These are phyloP conservation scores for Aspergillus heteromorphus DNA, from an alignment of 495 filamentous ascomycete genomes.

Conservation along the genomic window DNA sequence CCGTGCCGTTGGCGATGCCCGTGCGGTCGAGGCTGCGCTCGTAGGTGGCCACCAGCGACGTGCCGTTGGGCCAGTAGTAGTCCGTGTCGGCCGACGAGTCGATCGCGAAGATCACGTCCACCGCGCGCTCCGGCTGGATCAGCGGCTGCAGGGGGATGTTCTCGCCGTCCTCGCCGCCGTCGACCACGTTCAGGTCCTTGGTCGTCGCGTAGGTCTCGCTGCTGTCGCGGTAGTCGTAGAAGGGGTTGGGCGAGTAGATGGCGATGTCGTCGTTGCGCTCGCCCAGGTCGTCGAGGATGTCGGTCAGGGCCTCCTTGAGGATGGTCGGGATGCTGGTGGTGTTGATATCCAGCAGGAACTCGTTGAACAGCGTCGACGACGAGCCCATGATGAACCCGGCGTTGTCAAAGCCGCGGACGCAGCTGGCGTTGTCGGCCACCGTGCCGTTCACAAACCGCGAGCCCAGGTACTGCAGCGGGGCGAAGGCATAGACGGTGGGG, in stretches of 20 bases:
- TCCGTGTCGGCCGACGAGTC: conserved; percentile 77
- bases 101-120: conserved; percentile 88
- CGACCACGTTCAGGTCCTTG: conserved; percentile 64
- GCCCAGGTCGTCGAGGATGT: conserved; percentile 49
- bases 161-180: conserved; percentile 80
- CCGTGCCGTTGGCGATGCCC: conserved; percentile 70
- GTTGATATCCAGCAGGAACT: conserved; percentile 55
- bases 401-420: conserved; percentile 81
- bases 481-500: conserved; percentile 75
- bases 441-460: conserved; percentile 67
- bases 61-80: conserved; percentile 77
- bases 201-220: conserved; percentile 52
- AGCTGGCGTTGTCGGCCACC: conserved; percentile 50
- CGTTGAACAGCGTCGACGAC: conserved; percentile 79
- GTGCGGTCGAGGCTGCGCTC: conserved; percentile 54
- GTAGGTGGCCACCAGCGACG: conserved; percentile 76
- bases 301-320: conserved; percentile 41
- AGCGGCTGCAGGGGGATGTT: conserved; percentile 82
- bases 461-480: conserved; percentile 65
- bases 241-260: conserved; percentile 76
- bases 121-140: conserved; percentile 65
- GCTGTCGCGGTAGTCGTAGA: conserved; percentile 59
- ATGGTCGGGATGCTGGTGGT: conserved; percentile 47
- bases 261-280: conserved; percentile 68
- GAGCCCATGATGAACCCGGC: conserved; percentile 84